These are phyloP conservation scores for Fusarium cicatricum DNA, from an alignment of 2,329 filamentous ascomycete species.

Conservation along the genomic window DNA sequence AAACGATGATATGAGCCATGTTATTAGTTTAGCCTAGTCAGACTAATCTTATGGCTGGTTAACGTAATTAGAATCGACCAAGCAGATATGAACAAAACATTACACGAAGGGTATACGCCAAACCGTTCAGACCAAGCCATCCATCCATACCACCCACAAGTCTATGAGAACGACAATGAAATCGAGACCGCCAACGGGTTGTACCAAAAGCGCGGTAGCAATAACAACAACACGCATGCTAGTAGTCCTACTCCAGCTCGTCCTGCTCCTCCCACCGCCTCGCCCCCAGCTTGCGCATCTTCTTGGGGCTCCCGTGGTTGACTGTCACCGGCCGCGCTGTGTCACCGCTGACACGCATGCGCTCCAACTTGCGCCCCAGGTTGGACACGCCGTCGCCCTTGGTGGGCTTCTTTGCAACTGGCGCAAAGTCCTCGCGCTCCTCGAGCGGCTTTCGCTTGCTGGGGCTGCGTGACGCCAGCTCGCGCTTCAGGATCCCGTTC, in stretches of 20 bases:
- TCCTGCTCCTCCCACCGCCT: conserved; percentile 61
- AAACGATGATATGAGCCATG: too few species aligned
- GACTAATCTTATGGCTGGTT: too few species aligned
- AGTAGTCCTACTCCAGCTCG: conserved; percentile 40
- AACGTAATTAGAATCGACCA: conserved; percentile 14
- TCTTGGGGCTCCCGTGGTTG: conserved; percentile 59
- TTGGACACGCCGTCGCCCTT: conserved; percentile 44
- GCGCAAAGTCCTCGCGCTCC: conserved; percentile 59
- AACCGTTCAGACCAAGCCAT: conserved; percentile 18
- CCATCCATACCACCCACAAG: conserved; percentile 12
- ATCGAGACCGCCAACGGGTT: conserved; percentile 1
- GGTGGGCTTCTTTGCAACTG: conserved; percentile 24
- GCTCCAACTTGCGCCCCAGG: conserved; percentile 59
- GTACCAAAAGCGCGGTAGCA: background rate
- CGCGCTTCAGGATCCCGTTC: conserved; percentile 70
- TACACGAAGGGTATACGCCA: conserved; percentile 40
- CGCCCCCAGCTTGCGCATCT: conserved; percentile 58
- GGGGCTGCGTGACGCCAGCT: conserved; percentile 70
- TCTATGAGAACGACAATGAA: conserved; percentile 30
- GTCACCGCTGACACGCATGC: conserved; percentile 56
- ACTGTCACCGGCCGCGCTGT: conserved; percentile 37
- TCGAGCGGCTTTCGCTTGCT: conserved; percentile 64
- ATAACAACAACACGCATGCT: conserved; percentile 8
- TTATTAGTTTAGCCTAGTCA: too few species aligned
- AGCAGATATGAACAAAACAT: conserved; percentile 31